phyloP scores from a whole-genome alignment of 1,139 yeast genomes.

The Pichia sp. region DNA sequence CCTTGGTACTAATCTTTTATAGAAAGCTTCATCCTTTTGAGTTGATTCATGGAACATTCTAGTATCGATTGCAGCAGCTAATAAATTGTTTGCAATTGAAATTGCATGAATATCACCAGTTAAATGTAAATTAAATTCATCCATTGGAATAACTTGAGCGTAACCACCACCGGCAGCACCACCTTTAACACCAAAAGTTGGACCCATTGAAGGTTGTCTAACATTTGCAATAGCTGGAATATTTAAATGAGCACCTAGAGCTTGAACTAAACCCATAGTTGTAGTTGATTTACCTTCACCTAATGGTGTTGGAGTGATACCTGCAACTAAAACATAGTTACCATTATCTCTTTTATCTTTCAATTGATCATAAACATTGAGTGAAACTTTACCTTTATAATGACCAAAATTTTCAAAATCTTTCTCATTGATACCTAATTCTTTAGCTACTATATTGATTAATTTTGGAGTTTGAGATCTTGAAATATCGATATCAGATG shows the following conservation, averaged over 20 bases:
- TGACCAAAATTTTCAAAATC: conserved; percentile 72
- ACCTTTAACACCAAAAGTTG: conserved; percentile 81
- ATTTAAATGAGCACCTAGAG: conserved; percentile 67
- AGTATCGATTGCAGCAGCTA: conserved; percentile 80
- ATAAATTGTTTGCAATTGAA: conserved; percentile 68
- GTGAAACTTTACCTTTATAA: conserved; percentile 65
- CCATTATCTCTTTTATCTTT: conserved; percentile 56
- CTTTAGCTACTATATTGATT: conserved; percentile 55
- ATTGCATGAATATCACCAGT: conserved; percentile 85
- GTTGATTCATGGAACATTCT: conserved; percentile 76
- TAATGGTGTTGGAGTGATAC: conserved; percentile 76
- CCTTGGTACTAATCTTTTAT: conserved; percentile 62
- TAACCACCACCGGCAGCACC: conserved; percentile 91
- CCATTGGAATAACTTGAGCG: conserved; percentile 83
- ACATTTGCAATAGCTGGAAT: conserved; percentile 70
- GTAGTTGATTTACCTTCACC: conserved; percentile 83
- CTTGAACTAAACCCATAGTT: conserved; percentile 73
- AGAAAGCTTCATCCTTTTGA: conserved; percentile 57
- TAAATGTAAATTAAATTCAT: conserved; percentile 76
- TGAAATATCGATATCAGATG: conserved; percentile 70
- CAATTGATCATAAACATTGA: conserved; percentile 52
- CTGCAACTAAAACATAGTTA: conserved; percentile 65
- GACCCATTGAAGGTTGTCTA: conserved; percentile 85
- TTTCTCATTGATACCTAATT: conserved; percentile 51
- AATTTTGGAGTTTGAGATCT: conserved; percentile 66